Conservation (phyloP, 306 rosid species). For the Pterocarpus macrocarpus region DNA sequence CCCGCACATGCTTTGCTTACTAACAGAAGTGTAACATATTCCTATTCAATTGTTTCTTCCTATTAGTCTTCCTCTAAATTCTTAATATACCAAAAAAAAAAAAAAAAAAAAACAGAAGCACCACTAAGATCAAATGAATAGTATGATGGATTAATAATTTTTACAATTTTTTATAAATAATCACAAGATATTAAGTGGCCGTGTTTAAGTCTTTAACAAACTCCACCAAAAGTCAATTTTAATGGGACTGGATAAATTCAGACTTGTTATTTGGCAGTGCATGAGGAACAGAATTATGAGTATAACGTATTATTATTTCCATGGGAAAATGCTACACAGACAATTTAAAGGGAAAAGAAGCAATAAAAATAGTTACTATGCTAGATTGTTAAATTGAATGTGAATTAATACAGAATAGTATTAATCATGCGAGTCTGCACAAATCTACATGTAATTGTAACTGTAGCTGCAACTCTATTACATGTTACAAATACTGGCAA, state of each 20-base stretch:
- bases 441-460: background rate
- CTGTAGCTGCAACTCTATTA: slow-evolving; percentile 8
- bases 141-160: no score
- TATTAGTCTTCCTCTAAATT: no score
- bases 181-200: no score
- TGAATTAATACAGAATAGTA: background rate
- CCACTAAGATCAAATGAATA: no score
- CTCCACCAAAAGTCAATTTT: background rate
- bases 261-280: background rate
- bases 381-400: slow-evolving; percentile 2
- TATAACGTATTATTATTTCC: background rate
- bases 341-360: background rate
- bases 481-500: slow-evolving; percentile 20
- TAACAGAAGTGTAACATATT: no score
- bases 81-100: no score
- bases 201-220: background rate
- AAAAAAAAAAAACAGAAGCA: no score
- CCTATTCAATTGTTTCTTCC: no score
- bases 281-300: background rate
- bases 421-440: background rate
- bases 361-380: background rate
- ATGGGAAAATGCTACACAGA: background rate
- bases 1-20: no score
- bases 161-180: no score
- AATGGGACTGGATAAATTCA: background rate